Conservation (phyloP, 2,329 filamentous ascomycete species). For the Aspergillus candidus region DNA sequence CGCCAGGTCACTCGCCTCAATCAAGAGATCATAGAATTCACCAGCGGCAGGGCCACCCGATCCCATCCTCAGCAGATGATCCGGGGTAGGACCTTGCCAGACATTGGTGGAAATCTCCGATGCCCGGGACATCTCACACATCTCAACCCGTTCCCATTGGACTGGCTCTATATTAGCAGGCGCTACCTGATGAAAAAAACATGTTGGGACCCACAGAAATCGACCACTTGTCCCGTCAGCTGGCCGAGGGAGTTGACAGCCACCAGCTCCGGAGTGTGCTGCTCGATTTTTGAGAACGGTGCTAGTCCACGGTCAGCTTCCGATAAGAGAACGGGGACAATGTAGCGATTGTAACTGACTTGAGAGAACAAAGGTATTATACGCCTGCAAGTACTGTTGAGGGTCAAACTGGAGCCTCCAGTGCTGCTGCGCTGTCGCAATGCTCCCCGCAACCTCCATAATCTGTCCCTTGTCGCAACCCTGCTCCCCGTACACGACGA, state of each 20-base stretch:
- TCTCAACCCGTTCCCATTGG: constrained; percentile 80
- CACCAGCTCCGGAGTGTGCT: constrained; percentile 62
- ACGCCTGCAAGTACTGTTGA: constrained; percentile 54
- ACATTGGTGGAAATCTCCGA: constrained; percentile 87
- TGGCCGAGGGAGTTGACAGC: constrained; percentile 66
- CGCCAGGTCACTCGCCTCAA: constrained; percentile 84
- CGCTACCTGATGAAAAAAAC: not conserved
- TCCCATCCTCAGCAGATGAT: constrained; percentile 49
- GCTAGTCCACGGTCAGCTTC: constrained; percentile 42
- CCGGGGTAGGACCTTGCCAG: constrained; percentile 82
- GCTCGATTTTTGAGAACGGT: constrained; percentile 66
- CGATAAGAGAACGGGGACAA: constrained; percentile 3
- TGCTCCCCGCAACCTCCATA: constrained; percentile 55
- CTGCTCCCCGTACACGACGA: constrained; percentile 83
- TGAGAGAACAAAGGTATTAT: constrained; percentile 76
- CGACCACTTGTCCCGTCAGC: constrained; percentile 70
- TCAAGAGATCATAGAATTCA: constrained; percentile 68
- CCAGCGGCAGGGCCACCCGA: constrained; percentile 43
- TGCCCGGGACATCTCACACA: constrained; percentile 86
- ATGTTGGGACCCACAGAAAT: constrained; percentile 59
- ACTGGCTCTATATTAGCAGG: constrained; percentile 37
- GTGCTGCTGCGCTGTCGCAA: constrained; percentile 68
- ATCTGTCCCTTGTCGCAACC: constrained; percentile 56
- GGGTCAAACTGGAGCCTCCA: constrained; percentile 63
- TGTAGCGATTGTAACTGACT: constrained; percentile 37